These are phyloP conservation scores for Xylaria intraflava DNA, from an alignment of 495 filamentous ascomycete genomes.

Conservation along the genomic window DNA sequence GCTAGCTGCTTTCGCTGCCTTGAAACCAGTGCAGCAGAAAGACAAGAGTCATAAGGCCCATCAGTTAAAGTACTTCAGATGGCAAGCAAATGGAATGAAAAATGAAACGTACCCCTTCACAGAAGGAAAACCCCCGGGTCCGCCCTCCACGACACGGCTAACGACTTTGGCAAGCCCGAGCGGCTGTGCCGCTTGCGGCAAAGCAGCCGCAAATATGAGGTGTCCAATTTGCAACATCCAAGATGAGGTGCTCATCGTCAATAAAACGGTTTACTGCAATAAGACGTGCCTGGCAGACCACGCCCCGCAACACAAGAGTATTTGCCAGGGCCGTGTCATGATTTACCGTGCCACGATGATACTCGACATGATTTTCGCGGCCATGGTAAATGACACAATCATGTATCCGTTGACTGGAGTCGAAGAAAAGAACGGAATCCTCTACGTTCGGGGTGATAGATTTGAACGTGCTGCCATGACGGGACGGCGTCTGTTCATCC, in stretches of 20 bases:
- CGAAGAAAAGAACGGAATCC: not conserved
- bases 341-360: not conserved
- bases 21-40: not conserved
- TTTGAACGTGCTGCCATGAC: slow-evolving; percentile 10
- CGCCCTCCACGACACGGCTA: not conserved
- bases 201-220: not conserved
- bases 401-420: not conserved
- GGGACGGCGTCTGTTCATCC: slow-evolving; percentile 2
- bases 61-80: slow-evolving; percentile 7
- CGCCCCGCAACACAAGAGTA: not conserved
- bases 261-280: slow-evolving; percentile 9
- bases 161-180: not conserved
- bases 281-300: slow-evolving; percentile 3
- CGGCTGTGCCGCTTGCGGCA: slow-evolving; percentile 3
- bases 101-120: slow-evolving; percentile 3
- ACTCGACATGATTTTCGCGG: not conserved
- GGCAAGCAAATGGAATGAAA: slow-evolving; percentile 4
- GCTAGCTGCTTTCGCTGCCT: not conserved
- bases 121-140: not conserved
- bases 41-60: slow-evolving; percentile 6
- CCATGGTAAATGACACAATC: not conserved
- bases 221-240: not conserved
- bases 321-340: not conserved
- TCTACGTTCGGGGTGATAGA: not conserved
- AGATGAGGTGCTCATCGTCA: not conserved